These are phyloP conservation scores for Didymellaceae sp. DNA, from an alignment of 2,329 filamentous ascomycete species.

Conservation along the genomic window DNA sequence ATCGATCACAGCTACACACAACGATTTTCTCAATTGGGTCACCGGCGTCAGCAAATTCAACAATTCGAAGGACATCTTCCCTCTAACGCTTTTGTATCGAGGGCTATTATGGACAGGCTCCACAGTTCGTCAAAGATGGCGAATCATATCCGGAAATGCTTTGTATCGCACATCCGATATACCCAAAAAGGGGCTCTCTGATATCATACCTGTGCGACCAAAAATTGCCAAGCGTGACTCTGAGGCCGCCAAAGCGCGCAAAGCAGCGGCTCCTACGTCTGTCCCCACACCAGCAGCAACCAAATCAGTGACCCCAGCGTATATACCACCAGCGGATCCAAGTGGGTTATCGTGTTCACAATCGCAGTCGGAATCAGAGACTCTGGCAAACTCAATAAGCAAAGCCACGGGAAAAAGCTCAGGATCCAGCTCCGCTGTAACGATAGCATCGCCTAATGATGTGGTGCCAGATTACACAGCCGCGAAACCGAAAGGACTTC, in stretches of 20 bases:
- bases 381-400: slow-evolving; percentile 9
- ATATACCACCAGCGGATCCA: background rate
- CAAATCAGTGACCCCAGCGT: background rate
- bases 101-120: slow-evolving; percentile 41
- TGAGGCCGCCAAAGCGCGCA: slow-evolving; percentile 8
- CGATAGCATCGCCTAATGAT: slow-evolving; percentile 29
- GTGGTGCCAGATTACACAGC: slow-evolving; percentile 39
- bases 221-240: background rate
- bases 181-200: slow-evolving; percentile 15
- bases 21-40: slow-evolving; percentile 52
- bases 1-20: slow-evolving; percentile 31
- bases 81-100: slow-evolving; percentile 48
- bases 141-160: slow-evolving; percentile 35
- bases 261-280: slow-evolving; percentile 12
- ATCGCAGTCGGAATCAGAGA: slow-evolving; percentile 15
- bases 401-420: slow-evolving; percentile 29
- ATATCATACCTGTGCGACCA: slow-evolving; percentile 4
- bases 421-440: slow-evolving; percentile 27
- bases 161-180: slow-evolving; percentile 27
- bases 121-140: slow-evolving; percentile 38
- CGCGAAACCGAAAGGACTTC: slow-evolving; percentile 27
- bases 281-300: slow-evolving; percentile 6
- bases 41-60: slow-evolving; percentile 53
- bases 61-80: slow-evolving; percentile 55
- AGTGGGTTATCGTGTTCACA: slow-evolving; percentile 4